A percentile compares a stretch with the other conserved stretches of the same genome.
Evolutionary conservation across 116 monocot genomes (phyloP).

Genomic region (Trichopus zeylanicus): DNA sequence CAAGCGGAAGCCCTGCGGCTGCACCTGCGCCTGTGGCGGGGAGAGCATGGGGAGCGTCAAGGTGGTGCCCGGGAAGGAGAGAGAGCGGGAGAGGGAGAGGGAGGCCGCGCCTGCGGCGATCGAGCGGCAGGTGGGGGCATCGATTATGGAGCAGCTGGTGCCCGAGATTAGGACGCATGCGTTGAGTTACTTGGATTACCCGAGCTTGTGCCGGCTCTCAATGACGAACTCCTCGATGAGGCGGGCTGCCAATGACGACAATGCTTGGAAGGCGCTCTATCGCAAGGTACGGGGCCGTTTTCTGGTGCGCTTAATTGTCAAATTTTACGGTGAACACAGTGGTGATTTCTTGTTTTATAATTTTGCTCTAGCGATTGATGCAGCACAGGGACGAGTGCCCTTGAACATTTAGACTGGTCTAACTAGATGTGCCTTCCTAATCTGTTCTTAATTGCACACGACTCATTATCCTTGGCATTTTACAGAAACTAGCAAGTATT

Average conservation of each 20-base stretch:
- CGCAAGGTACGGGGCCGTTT: constrained; percentile 55
- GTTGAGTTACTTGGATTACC: constrained; percentile 82
- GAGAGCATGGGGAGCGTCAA: no score
- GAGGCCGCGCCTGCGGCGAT: constrained; percentile 73
- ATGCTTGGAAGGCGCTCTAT: constrained; percentile 90
- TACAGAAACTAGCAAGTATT: no score
- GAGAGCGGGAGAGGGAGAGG: constrained; percentile 10
- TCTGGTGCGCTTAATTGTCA: not conserved
- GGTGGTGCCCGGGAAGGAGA: constrained; percentile 3
- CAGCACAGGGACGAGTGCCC: no score
- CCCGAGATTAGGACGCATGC: constrained; percentile 91
- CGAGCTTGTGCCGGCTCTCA: constrained; percentile 82
- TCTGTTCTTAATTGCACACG: no score
- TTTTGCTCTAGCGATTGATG: no score
- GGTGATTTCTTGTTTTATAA: no score
- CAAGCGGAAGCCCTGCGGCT: constrained; percentile 19
- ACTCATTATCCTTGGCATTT: no score
- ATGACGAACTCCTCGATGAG: constrained; percentile 97
- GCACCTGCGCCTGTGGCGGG: constrained; percentile 22
- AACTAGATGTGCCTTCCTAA: no score
- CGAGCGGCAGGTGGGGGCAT: constrained; percentile 53
- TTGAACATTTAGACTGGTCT: no score
- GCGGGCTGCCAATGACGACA: constrained; percentile 91
- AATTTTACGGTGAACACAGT: no score
- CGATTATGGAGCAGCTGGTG: constrained; percentile 98